Evolutionary conservation across 2,329 filamentous ascomycete species (phyloP), one percentile per base, ranked within the genome.

Genomic region (Sphaceloma murrayae): DNA sequence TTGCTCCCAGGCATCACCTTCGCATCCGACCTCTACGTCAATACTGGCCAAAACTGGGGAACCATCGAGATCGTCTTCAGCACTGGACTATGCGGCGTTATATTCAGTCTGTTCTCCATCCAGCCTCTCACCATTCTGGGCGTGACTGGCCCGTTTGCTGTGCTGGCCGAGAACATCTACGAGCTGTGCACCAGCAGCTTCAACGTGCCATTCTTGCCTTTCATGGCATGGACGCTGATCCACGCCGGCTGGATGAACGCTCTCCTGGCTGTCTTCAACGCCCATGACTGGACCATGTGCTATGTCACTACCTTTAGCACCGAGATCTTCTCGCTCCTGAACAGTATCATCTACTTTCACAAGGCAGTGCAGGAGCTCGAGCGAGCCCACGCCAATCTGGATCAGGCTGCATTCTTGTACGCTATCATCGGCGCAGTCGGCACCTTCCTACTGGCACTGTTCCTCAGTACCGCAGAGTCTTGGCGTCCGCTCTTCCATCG

Each of bases 231-330:
- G 77, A 71, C 74, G 2, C 67, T 80, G 26, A 77, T 81, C 42
- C 77, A 82, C 55, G 67, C 77, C 5, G 73, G 67, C 5, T 82
- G 78, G 78, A 73, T 81, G 67, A 75, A 79, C 54, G 73, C 72
- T 51, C 59, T 80, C 2, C 65, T 82, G 9, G 77, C 77, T 45
- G 71, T 80, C 40, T 73, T 80, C 59, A 81, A 81, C 57, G 77
- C 77, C 3, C 77, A 81, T 54, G 77, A 80, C 58, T 81, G 76
- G 74, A 81, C 77, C 0, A 82, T 81, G 78, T 68, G 74, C 52
- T 81, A 81, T 58, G 78, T 82, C 38, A 82, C 78, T 2, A 75
- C 72, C 14, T 81, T 80, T 57, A 77, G 70, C 48, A 77, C 74
- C 32, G 78, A 81, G 56, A 78, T 81, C 45, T 81, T 81, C 56